Conservation (phyloP, 139 green algal species). For the Coccomyxa sp. region DNA sequence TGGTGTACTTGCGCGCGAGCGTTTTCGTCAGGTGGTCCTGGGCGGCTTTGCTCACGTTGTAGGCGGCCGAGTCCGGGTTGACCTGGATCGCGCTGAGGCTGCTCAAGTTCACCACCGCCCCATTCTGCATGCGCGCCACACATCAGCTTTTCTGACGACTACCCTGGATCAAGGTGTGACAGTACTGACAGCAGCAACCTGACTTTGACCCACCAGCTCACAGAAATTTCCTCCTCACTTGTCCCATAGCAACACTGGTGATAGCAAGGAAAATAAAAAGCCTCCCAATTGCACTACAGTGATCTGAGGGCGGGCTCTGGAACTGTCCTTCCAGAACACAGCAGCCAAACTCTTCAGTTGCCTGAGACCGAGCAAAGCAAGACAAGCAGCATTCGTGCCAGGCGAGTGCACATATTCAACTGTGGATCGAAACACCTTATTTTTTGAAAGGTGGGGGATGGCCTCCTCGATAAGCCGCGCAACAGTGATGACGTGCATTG, state of each 20-base stretch:
- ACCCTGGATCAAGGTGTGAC: background rate
- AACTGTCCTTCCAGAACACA: background rate
- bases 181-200: background rate
- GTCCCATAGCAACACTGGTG: background rate
- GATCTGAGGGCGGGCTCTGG: background rate
- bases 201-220: background rate
- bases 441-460: background rate
- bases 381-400: background rate
- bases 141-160: background rate
- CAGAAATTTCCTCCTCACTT: background rate
- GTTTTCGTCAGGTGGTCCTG: background rate
- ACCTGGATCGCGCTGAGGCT: slow-evolving; percentile 5
- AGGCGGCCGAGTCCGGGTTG: background rate
- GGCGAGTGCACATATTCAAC: background rate
- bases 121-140: background rate
- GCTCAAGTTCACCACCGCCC: background rate
- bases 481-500: background rate
- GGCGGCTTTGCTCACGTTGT: background rate
- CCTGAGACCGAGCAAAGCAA: background rate
- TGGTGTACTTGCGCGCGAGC: slow-evolving; percentile 1
- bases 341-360: background rate
- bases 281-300: background rate
- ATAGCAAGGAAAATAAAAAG: background rate
- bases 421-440: background rate
- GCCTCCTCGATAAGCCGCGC: background rate